These are phyloP conservation scores for Dendrocalamus latiflorus DNA, from an alignment of 202 grass and related monocot genomes.

Conservation along the genomic window DNA sequence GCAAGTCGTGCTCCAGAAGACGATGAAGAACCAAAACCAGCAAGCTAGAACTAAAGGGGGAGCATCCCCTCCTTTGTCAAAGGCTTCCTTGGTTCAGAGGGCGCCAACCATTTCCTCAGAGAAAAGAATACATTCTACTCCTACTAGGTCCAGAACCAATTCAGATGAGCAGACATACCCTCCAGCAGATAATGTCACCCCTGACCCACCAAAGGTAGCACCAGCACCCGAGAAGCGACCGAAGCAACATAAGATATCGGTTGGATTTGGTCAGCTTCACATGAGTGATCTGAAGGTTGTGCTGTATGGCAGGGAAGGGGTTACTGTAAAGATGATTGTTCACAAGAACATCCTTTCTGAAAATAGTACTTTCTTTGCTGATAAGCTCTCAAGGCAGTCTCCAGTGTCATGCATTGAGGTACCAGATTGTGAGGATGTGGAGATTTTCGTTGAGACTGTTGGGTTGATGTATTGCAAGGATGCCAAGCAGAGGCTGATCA, in stretches of 20 bases:
- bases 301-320: constrained; percentile 71
- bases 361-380: constrained; percentile 59
- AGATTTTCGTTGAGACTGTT: constrained; percentile 79
- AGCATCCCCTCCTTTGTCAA: constrained; percentile 61
- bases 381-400: constrained; percentile 62
- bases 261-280: constrained; percentile 62
- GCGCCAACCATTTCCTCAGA: constrained; percentile 36
- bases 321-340: constrained; percentile 76
- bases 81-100: constrained; percentile 56
- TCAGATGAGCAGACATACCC: constrained; percentile 34
- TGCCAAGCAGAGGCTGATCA: constrained; percentile 73
- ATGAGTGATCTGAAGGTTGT: constrained; percentile 75
- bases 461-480: constrained; percentile 92
- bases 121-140: constrained; percentile 42
- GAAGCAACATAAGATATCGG: constrained; percentile 67
- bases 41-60: constrained; percentile 46
- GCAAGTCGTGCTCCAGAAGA: constrained; percentile 60
- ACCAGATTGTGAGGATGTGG: constrained; percentile 80
- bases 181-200: constrained; percentile 9
- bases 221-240: constrained; percentile 36
- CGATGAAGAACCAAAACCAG: constrained; percentile 53
- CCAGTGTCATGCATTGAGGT: constrained; percentile 59
- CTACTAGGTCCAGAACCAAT: constrained; percentile 43
- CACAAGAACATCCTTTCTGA: constrained; percentile 75
- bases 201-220: constrained; percentile 46